Base-by-base conservation (phyloP, 768 basidiomycete species). In the Lanmaoa pseudosensibilis region DNA sequence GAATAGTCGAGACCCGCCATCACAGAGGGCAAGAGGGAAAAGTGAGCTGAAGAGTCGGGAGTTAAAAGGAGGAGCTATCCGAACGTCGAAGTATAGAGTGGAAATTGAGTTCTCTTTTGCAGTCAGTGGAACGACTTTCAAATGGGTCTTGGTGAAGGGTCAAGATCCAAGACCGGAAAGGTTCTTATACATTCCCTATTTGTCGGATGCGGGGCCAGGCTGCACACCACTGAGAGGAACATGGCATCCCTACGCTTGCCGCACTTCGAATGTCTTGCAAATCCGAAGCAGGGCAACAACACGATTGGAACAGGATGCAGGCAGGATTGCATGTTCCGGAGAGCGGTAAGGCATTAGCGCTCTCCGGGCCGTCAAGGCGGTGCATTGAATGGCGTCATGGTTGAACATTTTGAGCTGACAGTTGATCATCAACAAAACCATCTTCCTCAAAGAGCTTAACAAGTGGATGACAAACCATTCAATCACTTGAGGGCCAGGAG, bases 391-490 rank as follows among this genome's bases (percentile, higher is more conserved):
- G 52, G 47, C 68, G 69, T 70, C 68, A 69, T 66, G 46, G 30
- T 5, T 58, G 50, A 43, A 54, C 62, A 55, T 57, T 32, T 61
- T 47, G 52, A 70, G 62, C 44, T 52, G 60, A 45, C 15, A 41
- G 55, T 55, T 64, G 65, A 68, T 70, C 64, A 70, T 68, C 65
- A 68, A 61, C 23, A 53, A 58, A 69, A 68, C 61, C 50, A 57
- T 69, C 60, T 64, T 69, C 56, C 58, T 64, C 62, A 66, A 69
- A 69, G 66, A 64, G 68, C 51, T 59, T 70, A 70, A 70, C 66
- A 56, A 55, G 46, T 50, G 62, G 25, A 60, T 59, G 60, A 59
- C 59, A 56, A 58, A 52, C 43, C 44, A 50, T 54, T 40, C 54
- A 55, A 62, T 64, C 58, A 57, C 8, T 33, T 18, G 56, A 19